These are phyloP conservation scores for Ziziphus jujuba DNA, from an alignment of 306 rosid genomes.

Conservation along the genomic window DNA sequence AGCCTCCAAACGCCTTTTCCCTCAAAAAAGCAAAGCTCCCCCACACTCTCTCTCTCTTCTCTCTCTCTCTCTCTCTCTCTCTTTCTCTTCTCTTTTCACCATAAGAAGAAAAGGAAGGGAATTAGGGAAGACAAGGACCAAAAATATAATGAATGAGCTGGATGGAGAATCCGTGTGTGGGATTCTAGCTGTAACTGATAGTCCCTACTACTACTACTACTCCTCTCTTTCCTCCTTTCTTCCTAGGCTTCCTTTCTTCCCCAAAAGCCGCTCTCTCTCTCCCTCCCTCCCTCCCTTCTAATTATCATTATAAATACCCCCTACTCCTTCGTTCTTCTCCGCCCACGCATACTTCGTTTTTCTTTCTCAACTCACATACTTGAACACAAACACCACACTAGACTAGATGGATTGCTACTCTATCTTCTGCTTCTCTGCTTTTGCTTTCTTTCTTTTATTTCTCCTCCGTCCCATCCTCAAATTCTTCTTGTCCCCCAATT, in stretches of 20 bases:
- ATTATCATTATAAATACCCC: background rate
- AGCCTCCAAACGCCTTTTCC: too few relatives aligned
- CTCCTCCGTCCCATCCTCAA: conserved; percentile 32
- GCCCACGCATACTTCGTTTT: background rate
- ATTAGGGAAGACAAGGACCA: background rate
- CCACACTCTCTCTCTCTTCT: too few relatives aligned
- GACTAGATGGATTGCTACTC: conserved; percentile 6
- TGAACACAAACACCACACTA: background rate
- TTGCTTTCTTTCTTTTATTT: conserved; percentile 29
- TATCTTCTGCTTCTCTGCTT: conserved; percentile 22
- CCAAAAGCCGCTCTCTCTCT: too few relatives aligned
- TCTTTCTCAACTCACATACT: background rate
- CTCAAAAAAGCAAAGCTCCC: too few relatives aligned
- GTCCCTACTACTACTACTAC: background rate
- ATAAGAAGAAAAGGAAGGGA: background rate
- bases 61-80: too few relatives aligned
- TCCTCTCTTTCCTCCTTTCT: background rate
- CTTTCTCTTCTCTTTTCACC: too few relatives aligned
- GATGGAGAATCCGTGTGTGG: background rate
- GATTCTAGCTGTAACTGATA: background rate
- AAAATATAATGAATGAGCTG: background rate
- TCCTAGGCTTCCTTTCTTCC: too few relatives aligned
- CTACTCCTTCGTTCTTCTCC: background rate
- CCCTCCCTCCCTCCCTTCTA: background rate
- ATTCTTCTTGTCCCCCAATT: conserved; percentile 10